These are phyloP conservation scores for Trypanosoma theileri DNA, from an alignment of 208 protist genomes.

Conservation along the genomic window DNA sequence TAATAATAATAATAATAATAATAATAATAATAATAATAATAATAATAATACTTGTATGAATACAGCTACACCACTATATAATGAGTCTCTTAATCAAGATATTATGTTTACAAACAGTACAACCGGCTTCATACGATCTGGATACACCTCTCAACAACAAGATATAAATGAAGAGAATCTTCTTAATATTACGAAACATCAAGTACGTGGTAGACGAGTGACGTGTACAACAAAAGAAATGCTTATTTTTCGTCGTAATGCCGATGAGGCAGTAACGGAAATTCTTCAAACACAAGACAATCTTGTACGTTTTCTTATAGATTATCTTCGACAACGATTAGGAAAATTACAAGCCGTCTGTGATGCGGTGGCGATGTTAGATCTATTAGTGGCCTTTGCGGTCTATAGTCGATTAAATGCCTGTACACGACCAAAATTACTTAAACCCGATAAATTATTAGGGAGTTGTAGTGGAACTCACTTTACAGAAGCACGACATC, in stretches of 20 bases:
- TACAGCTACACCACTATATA: too few species aligned
- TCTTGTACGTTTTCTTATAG: constrained; percentile 55
- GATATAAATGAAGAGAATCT: background rate
- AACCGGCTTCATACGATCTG: too few species aligned
- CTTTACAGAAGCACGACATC: constrained; percentile 40
- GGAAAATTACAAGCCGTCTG: constrained; percentile 78
- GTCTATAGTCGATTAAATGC: constrained; percentile 48
- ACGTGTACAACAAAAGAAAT: constrained; percentile 81
- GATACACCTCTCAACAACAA: background rate
- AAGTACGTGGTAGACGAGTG: constrained; percentile 32
- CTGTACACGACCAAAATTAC: constrained; percentile 44
- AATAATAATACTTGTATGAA: background rate
- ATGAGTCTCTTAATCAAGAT: too few species aligned
- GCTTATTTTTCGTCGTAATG: constrained; percentile 55
- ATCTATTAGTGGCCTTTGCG: constrained; percentile 79
- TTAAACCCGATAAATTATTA: constrained; percentile 11
- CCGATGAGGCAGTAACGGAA: constrained; percentile 51
- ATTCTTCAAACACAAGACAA: constrained; percentile 66
- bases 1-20: background rate
- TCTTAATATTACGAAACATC: constrained; percentile 21
- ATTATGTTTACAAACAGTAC: too few species aligned
- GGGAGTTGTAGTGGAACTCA: constrained; percentile 32
- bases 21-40: too few species aligned
- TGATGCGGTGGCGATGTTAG: constrained; percentile 88
- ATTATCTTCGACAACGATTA: constrained; percentile 53